These are phyloP conservation scores for Coniella lustricola DNA, from an alignment of 2,329 filamentous ascomycete genomes.

Conservation along the genomic window DNA sequence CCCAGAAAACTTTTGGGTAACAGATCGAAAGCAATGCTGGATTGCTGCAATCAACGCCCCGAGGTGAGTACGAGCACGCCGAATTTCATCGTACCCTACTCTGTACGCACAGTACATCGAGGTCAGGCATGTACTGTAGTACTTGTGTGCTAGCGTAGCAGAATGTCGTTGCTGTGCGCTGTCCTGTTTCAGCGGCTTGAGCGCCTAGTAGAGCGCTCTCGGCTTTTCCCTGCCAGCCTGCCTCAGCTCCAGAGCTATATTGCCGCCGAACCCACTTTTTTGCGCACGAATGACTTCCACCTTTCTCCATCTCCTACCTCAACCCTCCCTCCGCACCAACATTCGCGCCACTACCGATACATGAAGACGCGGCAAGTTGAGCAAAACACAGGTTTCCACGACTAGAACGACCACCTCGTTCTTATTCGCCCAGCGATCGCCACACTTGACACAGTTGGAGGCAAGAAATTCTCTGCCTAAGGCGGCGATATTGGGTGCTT, in stretches of 20 bases:
- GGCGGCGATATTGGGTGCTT: slow-evolving; percentile 9
- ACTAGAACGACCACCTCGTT: too few species aligned
- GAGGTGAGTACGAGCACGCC: too few species aligned
- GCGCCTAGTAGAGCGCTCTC: not conserved
- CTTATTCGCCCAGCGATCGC: slow-evolving; percentile 6
- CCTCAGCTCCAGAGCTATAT: not conserved
- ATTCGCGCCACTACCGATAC: not conserved
- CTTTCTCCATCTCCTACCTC: not conserved
- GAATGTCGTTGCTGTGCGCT: not conserved
- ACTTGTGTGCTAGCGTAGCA: slow-evolving; percentile 1
- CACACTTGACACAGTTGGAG: not conserved
- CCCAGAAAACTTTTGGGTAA: too few species aligned
- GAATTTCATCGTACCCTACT: not conserved
- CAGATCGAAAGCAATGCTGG: too few species aligned
- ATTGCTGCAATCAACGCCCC: too few species aligned
- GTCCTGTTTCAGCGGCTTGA: slow-evolving; percentile 15
- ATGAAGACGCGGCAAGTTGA: not conserved
- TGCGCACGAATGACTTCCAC: not conserved
- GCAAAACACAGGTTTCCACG: too few species aligned
- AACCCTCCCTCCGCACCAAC: not conserved
- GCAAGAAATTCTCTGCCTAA: not conserved
- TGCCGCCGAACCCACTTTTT: not conserved
- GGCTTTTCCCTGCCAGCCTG: slow-evolving; percentile 9
- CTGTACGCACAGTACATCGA: not conserved
- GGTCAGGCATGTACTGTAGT: not conserved